Conservation (phyloP, 2,329 filamentous ascomycete genomes). For the Cryphonectria carpinicola region DNA sequence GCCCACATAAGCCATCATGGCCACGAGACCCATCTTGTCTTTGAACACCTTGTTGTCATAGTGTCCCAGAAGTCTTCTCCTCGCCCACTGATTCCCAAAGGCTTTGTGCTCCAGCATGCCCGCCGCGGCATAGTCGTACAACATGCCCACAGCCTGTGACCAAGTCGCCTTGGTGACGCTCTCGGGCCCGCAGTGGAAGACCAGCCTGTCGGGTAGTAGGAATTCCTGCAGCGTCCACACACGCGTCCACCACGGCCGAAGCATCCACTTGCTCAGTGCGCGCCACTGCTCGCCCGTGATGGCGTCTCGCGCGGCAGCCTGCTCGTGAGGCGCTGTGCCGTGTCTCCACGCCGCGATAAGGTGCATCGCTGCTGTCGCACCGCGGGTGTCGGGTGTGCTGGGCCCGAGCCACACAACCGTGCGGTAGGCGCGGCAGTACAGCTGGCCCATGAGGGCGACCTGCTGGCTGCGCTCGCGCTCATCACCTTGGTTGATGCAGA, state of each 20-base stretch:
- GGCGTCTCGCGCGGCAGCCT: not conserved
- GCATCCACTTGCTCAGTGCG: conserved; percentile 10
- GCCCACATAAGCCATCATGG: conserved; percentile 17
- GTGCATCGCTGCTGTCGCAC: not conserved
- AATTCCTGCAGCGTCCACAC: conserved; percentile 22
- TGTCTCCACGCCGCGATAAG: not conserved
- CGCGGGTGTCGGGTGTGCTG: not conserved
- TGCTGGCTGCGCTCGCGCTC: not conserved
- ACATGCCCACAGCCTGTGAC: not conserved
- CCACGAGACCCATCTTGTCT: conserved; percentile 3
- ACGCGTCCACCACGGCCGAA: conserved; percentile 11
- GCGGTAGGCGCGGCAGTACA: not conserved
- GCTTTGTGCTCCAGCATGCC: not conserved
- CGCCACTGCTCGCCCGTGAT: conserved; percentile 6
- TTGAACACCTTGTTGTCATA: not conserved
- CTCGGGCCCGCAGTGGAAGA: conserved; percentile 8
- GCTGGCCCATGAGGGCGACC: conserved; percentile 10
- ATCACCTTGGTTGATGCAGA: conserved; percentile 13
- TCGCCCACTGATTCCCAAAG: conserved; percentile 16
- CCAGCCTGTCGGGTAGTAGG: conserved; percentile 3
- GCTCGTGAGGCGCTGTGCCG: not conserved
- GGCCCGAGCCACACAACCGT: conserved; percentile 11
- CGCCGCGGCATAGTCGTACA: conserved; percentile 8
- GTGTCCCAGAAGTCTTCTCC: conserved; percentile 8
- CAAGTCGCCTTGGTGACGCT: conserved; percentile 1